Conservation (phyloP, 2,329 filamentous ascomycete species). For the Cercospora zeae-maydis region DNA sequence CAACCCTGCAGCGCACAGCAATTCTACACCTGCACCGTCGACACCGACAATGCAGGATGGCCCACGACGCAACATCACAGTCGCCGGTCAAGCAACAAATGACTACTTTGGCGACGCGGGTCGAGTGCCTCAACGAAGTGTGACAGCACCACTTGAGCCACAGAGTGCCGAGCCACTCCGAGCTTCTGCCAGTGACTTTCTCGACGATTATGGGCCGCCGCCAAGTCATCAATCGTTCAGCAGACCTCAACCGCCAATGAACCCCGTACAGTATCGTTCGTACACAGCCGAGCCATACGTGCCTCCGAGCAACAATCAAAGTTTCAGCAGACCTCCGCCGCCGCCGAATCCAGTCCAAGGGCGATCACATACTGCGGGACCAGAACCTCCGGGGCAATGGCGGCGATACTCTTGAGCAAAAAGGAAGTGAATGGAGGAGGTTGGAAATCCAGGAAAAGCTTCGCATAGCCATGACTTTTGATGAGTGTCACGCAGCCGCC, state of each 20-base stretch:
- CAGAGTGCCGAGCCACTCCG: slow-evolving; percentile 9
- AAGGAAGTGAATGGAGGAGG: not conserved
- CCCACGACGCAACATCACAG: slow-evolving; percentile 14
- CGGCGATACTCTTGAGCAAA: slow-evolving; percentile 1
- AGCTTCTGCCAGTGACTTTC: slow-evolving; percentile 22
- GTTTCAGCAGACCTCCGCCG: slow-evolving; percentile 1
- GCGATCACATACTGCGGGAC: slow-evolving; percentile 9
- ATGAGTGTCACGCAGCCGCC: slow-evolving; percentile 11
- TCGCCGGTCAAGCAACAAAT: slow-evolving; percentile 3
- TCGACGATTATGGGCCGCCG: slow-evolving; percentile 24
- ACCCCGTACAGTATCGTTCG: slow-evolving; percentile 7
- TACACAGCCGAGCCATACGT: slow-evolving; percentile 18
- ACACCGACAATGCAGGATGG: not conserved
- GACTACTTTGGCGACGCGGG: slow-evolving; percentile 17
- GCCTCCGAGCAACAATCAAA: not conserved
- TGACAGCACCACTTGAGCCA: slow-evolving; percentile 10
- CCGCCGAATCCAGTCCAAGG: not conserved
- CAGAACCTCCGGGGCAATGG: slow-evolving; percentile 3
- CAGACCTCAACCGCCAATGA: not conserved
- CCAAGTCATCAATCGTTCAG: not conserved
- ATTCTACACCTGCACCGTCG: not conserved
- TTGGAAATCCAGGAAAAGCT: not conserved
- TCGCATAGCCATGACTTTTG: slow-evolving; percentile 14
- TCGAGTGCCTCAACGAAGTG: slow-evolving; percentile 15
- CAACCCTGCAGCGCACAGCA: slow-evolving; percentile 27